Percentiles rank a stretch among this genome's conserved stretches.
phyloP scores from a whole-genome alignment of 164 flowering plant genomes.

The Magnolia changhungtana region DNA sequence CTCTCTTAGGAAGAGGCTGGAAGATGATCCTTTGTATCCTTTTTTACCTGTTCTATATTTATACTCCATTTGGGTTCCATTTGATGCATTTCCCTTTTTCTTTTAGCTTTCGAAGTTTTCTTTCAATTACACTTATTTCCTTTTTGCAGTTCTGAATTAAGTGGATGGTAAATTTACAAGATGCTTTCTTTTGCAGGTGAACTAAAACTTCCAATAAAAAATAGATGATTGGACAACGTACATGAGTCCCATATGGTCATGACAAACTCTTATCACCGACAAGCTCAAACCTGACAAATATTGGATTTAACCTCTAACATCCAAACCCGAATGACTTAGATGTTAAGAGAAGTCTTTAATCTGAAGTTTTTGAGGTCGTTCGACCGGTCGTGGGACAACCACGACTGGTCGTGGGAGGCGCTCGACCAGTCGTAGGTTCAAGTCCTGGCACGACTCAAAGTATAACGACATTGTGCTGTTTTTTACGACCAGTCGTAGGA shows the following conservation, averaged over 20 bases:
- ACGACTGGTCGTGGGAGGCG: too few species aligned
- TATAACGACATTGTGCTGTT: too few species aligned
- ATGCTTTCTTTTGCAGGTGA: neutral
- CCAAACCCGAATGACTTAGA: neutral
- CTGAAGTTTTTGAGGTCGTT: too few species aligned
- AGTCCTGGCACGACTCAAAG: too few species aligned
- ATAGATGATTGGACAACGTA: neutral
- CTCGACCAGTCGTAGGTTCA: too few species aligned
- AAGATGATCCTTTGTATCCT: slow-evolving; percentile 74
- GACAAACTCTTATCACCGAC: neutral
- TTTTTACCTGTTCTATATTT: neutral
- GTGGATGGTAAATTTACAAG: neutral
- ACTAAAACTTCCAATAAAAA: neutral
- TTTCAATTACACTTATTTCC: neutral
- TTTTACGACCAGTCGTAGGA: too few species aligned
- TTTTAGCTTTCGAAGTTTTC: neutral
- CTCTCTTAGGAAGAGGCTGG: slow-evolving; percentile 25
- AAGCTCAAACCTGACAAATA: neutral
- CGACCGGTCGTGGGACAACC: too few species aligned
- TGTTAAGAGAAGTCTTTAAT: too few species aligned
- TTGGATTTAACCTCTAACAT: neutral
- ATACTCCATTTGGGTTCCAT: neutral
- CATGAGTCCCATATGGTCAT: too few species aligned
- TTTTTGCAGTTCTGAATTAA: neutral
- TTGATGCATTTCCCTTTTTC: neutral